Conservation (phyloP, 805 yeast species). For the Kluyveromyces dobzhanskii region DNA sequence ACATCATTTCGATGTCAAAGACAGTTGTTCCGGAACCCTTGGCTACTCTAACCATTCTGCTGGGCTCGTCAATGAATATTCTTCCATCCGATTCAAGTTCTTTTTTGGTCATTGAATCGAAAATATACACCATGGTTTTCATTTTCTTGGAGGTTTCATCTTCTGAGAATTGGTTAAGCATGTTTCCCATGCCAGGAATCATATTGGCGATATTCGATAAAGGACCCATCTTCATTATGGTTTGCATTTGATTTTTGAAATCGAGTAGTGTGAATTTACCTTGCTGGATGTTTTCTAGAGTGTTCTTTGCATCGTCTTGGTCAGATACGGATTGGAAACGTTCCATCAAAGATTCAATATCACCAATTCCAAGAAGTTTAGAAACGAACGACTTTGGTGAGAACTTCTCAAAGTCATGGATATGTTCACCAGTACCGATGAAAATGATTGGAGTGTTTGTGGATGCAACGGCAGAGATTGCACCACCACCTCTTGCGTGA, state of each 20-base stretch:
- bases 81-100: conserved; percentile 89
- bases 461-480: conserved; percentile 96
- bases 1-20: conserved; percentile 85
- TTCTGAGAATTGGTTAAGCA: conserved; percentile 83
- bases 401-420: conserved; percentile 84
- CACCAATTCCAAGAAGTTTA: conserved; percentile 92
- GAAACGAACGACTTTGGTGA: conserved; percentile 85
- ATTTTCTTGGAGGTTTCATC: conserved; percentile 81
- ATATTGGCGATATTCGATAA: conserved; percentile 85
- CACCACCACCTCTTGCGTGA: conserved; percentile 99
- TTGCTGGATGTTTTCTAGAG: conserved; percentile 86
- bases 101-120: conserved; percentile 92
- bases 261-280: conserved; percentile 91
- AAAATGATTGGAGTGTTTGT: conserved; percentile 91
- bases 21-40: conserved; percentile 91
- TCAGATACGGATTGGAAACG: conserved; percentile 69
- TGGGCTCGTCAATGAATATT: conserved; percentile 70
- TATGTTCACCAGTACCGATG: conserved; percentile 98
- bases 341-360: conserved; percentile 87
- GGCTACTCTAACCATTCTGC: conserved; percentile 83
- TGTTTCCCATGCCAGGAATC: conserved; percentile 87
- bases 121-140: conserved; percentile 80
- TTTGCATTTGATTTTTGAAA: conserved; percentile 90
- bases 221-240: conserved; percentile 95
- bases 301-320: conserved; percentile 80